Conservation (phyloP, 352 stramenopile genomes). For the Globisporangium heterothallicum region DNA sequence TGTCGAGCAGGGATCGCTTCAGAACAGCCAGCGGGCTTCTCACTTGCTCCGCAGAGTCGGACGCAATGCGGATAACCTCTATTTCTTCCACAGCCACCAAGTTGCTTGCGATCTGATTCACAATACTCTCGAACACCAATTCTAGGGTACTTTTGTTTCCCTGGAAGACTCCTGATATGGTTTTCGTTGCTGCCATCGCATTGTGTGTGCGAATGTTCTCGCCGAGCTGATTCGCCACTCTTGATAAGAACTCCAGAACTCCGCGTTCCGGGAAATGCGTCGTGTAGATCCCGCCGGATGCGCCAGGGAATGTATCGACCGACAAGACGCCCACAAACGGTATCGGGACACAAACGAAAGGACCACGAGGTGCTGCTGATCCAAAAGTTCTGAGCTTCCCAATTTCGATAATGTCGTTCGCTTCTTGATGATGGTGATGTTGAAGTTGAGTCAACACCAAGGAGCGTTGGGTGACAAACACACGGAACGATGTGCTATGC, state of each 20-base stretch:
- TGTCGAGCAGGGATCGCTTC: background rate
- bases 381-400: slow-evolving; percentile 28
- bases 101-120: slow-evolving; percentile 32
- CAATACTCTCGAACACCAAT: slow-evolving; percentile 28
- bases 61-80: slow-evolving; percentile 21
- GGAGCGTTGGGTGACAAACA: slow-evolving; percentile 40
- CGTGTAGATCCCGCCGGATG: slow-evolving; percentile 42
- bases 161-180: slow-evolving; percentile 36
- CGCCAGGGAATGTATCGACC: slow-evolving; percentile 62
- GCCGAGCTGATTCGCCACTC: slow-evolving; percentile 42
- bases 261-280: slow-evolving; percentile 43
- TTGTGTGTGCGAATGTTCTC: slow-evolving; percentile 30
- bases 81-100: slow-evolving; percentile 36
- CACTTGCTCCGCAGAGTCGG: background rate
- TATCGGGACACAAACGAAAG: slow-evolving; percentile 67
- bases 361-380: slow-evolving; percentile 9
- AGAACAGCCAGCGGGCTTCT: background rate
- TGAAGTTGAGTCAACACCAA: slow-evolving; percentile 52
- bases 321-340: slow-evolving; percentile 62
- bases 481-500: slow-evolving; percentile 42
- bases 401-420: background rate
- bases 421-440: slow-evolving; percentile 17
- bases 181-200: slow-evolving; percentile 16
- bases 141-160: slow-evolving; percentile 53
- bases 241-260: slow-evolving; percentile 43